These are phyloP conservation scores for Lagenidium giganteum DNA, from an alignment of 352 stramenopile species.

Conservation along the genomic window DNA sequence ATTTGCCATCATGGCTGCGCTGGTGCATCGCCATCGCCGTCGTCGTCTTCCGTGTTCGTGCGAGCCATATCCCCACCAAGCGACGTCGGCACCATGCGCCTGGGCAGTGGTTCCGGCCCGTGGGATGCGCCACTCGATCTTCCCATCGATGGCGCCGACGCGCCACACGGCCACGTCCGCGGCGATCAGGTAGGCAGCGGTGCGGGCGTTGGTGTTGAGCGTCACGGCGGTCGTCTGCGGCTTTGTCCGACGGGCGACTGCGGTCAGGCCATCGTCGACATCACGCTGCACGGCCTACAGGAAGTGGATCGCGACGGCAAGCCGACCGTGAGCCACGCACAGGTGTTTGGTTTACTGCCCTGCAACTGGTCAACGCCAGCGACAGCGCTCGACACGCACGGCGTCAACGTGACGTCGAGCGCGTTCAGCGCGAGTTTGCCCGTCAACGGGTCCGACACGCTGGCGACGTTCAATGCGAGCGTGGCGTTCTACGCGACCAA, in stretches of 20 bases:
- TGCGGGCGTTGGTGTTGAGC: too few relatives aligned
- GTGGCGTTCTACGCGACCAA: not conserved
- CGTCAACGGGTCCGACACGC: not conserved
- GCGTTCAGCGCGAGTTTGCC: not conserved
- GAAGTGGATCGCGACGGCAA: not conserved
- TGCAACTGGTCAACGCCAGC: not conserved
- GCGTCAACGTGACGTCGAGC: conserved; percentile 5
- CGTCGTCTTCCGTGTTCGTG: too few relatives aligned
- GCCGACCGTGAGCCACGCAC: not conserved
- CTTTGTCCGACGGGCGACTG: not conserved
- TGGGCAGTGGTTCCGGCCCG: too few relatives aligned
- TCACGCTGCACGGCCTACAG: not conserved
- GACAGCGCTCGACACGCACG: not conserved
- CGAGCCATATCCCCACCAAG: too few relatives aligned
- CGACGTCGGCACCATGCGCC: too few relatives aligned
- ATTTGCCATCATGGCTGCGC: too few relatives aligned
- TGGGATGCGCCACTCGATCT: too few relatives aligned
- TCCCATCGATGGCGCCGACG: too few relatives aligned
- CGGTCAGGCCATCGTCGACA: not conserved
- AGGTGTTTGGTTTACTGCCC: not conserved
- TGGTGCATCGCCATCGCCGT: too few relatives aligned
- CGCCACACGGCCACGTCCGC: too few relatives aligned
- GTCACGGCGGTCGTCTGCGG: not conserved
- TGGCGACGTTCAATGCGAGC: not conserved
- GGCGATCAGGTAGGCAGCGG: too few relatives aligned